phyloP scores from a whole-genome alignment of 2,329 filamentous ascomycete species.

The Xylariaceae sp. region DNA sequence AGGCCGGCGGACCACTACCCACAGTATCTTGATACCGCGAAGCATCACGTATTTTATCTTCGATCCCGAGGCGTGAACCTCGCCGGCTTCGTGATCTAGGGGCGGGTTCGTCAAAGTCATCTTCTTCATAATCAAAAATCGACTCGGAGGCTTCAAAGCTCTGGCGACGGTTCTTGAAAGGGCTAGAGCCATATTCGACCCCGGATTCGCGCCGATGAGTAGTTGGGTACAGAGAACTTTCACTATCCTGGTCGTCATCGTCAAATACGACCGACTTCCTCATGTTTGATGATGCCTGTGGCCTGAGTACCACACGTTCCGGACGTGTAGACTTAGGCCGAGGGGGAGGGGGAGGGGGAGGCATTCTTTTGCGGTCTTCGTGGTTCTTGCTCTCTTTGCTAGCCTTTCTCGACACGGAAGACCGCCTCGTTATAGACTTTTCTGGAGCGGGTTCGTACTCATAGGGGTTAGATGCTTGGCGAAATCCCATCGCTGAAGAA shows the following conservation, averaged over 20 bases:
- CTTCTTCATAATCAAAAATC: slow-evolving; percentile 24
- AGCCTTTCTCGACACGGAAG: slow-evolving; percentile 48
- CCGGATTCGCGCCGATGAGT: slow-evolving; percentile 32
- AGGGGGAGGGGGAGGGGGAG: slow-evolving; percentile 55
- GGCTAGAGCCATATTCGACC: slow-evolving; percentile 38
- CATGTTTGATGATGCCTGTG: slow-evolving; percentile 34
- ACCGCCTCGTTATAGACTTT: slow-evolving; percentile 46
- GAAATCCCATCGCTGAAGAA: slow-evolving; percentile 50
- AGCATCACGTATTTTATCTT: slow-evolving; percentile 52
- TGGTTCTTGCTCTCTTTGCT: slow-evolving; percentile 50
- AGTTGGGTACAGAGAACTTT: slow-evolving; percentile 28
- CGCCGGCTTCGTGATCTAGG: slow-evolving; percentile 43
- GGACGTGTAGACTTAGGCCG: slow-evolving; percentile 46
- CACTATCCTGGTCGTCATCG: slow-evolving; percentile 34
- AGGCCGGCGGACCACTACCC: slow-evolving; percentile 50
- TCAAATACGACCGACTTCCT: slow-evolving; percentile 41
- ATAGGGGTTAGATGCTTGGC: slow-evolving; percentile 45
- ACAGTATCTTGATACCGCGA: slow-evolving; percentile 60
- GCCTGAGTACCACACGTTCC: slow-evolving; percentile 38
- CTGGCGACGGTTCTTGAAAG: slow-evolving; percentile 32
- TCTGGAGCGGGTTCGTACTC: slow-evolving; percentile 50
- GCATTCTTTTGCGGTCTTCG: slow-evolving; percentile 56
- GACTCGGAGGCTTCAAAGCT: slow-evolving; percentile 30
- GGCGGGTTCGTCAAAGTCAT: slow-evolving; percentile 27
- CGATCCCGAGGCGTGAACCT: slow-evolving; percentile 46